Percentiles rank a stretch among this genome's conserved stretches.
phyloP scores from a whole-genome alignment of 2,329 filamentous ascomycete genomes.

The Curvularia spicifera region DNA sequence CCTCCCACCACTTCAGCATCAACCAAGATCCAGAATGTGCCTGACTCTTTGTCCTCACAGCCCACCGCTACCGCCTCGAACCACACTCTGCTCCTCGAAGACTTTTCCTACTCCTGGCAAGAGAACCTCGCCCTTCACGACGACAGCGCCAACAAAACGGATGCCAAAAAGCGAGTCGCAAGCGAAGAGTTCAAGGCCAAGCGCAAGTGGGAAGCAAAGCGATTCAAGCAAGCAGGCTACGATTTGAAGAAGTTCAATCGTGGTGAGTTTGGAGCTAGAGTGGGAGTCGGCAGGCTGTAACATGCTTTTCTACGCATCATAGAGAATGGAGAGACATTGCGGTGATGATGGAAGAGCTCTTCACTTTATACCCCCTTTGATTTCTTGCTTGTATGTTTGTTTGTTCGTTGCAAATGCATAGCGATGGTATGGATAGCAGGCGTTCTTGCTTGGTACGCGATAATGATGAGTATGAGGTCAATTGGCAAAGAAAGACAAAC shows the following conservation, averaged over 20 bases:
- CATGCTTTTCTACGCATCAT: neutral
- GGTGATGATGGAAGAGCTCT: neutral
- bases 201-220: slow-evolving; percentile 44
- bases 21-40: slow-evolving; percentile 19
- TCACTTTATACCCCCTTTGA: neutral
- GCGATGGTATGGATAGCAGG: neutral
- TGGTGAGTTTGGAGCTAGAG: slow-evolving; percentile 47
- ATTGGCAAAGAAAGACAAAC: neutral
- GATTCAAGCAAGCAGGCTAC: slow-evolving; percentile 42
- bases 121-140: slow-evolving; percentile 37
- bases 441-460: neutral
- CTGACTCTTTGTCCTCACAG: slow-evolving; percentile 30
- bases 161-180: slow-evolving; percentile 37
- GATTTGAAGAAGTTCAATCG: slow-evolving; percentile 46
- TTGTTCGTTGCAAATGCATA: neutral
- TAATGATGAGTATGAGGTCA: neutral
- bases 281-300: slow-evolving; percentile 43
- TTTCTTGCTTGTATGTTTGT: neutral
- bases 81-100: slow-evolving; percentile 32
- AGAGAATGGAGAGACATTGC: neutral
- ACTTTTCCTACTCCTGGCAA: slow-evolving; percentile 44
- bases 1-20: neutral
- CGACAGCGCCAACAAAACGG: slow-evolving; percentile 20
- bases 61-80: slow-evolving; percentile 33
- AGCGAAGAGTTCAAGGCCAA: slow-evolving; percentile 36